Evolutionary conservation across 345 rosid genomes (phyloP).

Genomic region (Gossypium bickii): DNA sequence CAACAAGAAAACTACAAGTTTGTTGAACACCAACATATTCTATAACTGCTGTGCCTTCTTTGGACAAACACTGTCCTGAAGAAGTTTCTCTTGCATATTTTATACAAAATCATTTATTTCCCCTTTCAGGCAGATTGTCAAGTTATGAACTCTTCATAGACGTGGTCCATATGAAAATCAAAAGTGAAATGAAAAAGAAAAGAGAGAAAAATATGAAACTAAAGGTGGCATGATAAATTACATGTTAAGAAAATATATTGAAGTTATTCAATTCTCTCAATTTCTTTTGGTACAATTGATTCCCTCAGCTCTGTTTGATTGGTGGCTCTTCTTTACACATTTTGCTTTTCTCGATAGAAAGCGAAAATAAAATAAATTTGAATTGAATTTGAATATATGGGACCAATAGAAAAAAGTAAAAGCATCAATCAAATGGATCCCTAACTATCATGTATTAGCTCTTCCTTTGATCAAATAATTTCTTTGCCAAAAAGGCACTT

Average conservation of each 20-base stretch:
- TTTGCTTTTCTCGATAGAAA: neutral
- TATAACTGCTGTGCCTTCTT: neutral
- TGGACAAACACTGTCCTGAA: neutral
- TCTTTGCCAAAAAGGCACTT: neutral
- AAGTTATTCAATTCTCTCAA: neutral
- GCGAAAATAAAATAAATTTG: neutral
- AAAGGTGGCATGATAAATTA: neutral
- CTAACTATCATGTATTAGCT: neutral
- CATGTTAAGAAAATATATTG: neutral
- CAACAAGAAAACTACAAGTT: neutral
- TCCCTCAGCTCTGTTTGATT: neutral
- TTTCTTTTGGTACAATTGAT: neutral
- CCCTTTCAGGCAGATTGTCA: neutral
- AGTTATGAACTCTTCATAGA: neutral
- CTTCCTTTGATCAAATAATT: neutral
- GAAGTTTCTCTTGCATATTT: neutral
- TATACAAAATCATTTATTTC: neutral
- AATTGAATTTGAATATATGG: neutral
- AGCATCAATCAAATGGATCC: neutral
- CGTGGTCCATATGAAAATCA: constrained; percentile 2
- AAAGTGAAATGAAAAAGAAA: neutral
- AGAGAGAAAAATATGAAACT: neutral
- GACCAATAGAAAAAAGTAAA: neutral
- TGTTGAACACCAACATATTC: neutral
- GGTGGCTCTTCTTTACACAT: neutral